Base-by-base conservation (phyloP, 2,329 filamentous ascomycete genomes). In the Fusarium hainanense region DNA sequence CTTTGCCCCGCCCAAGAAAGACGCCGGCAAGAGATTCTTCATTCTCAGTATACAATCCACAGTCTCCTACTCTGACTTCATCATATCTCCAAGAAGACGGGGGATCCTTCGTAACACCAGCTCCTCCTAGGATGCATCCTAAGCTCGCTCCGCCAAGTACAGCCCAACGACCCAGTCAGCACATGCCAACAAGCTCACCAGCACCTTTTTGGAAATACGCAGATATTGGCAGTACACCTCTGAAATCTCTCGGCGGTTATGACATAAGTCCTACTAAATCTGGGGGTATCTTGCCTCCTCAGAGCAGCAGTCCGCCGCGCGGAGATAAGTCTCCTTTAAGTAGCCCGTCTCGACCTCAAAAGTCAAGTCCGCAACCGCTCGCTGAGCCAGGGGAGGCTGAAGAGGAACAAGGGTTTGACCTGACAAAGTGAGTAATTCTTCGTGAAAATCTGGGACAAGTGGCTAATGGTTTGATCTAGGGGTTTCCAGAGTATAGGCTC, bases 131-230 rank as follows among this genome's bases (percentile, higher is more conserved):
- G 52, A 89, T 93, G 64, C 89, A 92, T 66, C 92, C 93, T 30
- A 88, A 88, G 71, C 85, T 95, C 42, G 92, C 91, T 2, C 93
- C 93, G 30, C 92, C 93, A 0, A 94, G 91, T 74, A 95, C 93
- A 8, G 89, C 92, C 7, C 92, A 94, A 76, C 85, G 92, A 58
- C 93, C 93, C 12, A 94, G 92, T 76, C 92, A 94, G 75, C 93
- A 93, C 78, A 93, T 95, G 87, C 92, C 93, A 34, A 94, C 93
- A 47, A 93, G 91, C 72, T 94, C 92, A 32, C 93, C 93, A 0
- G 93, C 93, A 2, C 92, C 93, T 1, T 96, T 97, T 79, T 97
- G 93, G 93, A 94, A 93, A 78, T 96, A 92, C 79, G 90, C 92
- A 42, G 92, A 94, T 70, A 87, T 93, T 63, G 87, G 88, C 27